Conservation (phyloP, 2,329 filamentous ascomycete genomes). For the Bipolaris sorokiniana region DNA sequence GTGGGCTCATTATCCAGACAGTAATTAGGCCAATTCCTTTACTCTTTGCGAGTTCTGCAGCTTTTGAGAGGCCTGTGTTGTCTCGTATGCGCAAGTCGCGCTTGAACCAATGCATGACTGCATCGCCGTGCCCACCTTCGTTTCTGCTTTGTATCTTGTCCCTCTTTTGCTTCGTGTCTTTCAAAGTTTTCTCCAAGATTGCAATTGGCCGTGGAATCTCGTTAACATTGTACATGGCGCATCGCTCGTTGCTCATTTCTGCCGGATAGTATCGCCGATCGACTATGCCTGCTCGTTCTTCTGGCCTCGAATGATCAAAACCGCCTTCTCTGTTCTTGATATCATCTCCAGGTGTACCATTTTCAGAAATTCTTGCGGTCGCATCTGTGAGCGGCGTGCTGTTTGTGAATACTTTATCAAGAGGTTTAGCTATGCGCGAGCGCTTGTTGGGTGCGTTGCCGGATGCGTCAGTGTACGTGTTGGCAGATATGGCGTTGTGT, state of each 20-base stretch:
- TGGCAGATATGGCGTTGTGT: constrained; percentile 37
- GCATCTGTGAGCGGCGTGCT: constrained; percentile 7
- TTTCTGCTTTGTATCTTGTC: constrained; percentile 51
- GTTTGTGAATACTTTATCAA: constrained; percentile 34
- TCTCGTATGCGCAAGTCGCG: constrained; percentile 76
- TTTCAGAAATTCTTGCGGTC: constrained; percentile 23
- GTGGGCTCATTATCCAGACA: constrained; percentile 79
- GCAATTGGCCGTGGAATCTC: constrained; percentile 76
- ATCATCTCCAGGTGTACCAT: constrained; percentile 24
- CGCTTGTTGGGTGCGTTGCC: constrained; percentile 48
- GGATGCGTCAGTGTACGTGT: constrained; percentile 42
- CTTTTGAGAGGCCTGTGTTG: constrained; percentile 73
- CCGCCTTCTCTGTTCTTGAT: constrained; percentile 12
- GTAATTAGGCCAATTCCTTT: constrained; percentile 74
- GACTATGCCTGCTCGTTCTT: constrained; percentile 50
- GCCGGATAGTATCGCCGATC: constrained; percentile 75
- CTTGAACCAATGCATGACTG: constrained; percentile 91
- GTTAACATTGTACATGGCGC: constrained; percentile 73
- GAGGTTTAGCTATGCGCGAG: constrained; percentile 41
- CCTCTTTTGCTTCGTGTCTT: constrained; percentile 64
- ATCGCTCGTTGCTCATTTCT: constrained; percentile 84
- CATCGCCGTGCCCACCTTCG: constrained; percentile 55
- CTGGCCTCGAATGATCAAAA: constrained; percentile 48
- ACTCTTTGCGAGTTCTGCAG: constrained; percentile 69
- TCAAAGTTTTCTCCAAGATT: constrained; percentile 65